Conservation (phyloP, 73 alveolate genomes). For the Paramecium pentaurelia region DNA sequence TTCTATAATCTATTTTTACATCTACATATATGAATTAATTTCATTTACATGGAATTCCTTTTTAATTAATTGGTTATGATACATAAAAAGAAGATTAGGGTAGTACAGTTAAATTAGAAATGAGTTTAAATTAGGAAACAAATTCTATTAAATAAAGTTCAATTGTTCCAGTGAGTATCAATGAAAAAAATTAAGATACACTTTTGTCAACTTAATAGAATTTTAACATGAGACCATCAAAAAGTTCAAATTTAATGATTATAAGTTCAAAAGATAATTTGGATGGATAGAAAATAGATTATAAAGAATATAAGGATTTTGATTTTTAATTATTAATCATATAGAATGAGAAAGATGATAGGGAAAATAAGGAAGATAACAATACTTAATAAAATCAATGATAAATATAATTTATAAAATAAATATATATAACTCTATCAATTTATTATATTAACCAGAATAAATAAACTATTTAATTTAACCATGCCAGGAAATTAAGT, state of each 20-base stretch:
- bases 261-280: neutral
- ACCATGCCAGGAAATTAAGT: too few species aligned
- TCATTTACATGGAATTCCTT: neutral
- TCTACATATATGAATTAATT: neutral
- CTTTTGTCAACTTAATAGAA: neutral
- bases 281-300: neutral
- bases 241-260: neutral
- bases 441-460: too few species aligned
- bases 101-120: neutral
- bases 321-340: neutral
- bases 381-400: neutral
- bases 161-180: neutral
- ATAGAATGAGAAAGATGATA: neutral
- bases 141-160: neutral
- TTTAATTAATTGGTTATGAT: neutral
- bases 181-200: neutral
- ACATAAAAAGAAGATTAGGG: neutral
- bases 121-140: neutral
- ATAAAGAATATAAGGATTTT: neutral
- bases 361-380: neutral
- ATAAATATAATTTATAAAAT: too few species aligned
- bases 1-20: neutral
- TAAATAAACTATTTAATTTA: too few species aligned
- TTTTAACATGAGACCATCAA: neutral
- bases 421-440: too few species aligned